phyloP scores from a whole-genome alignment of 2,329 filamentous ascomycete species.

The Apiospora rasikravindrae region DNA sequence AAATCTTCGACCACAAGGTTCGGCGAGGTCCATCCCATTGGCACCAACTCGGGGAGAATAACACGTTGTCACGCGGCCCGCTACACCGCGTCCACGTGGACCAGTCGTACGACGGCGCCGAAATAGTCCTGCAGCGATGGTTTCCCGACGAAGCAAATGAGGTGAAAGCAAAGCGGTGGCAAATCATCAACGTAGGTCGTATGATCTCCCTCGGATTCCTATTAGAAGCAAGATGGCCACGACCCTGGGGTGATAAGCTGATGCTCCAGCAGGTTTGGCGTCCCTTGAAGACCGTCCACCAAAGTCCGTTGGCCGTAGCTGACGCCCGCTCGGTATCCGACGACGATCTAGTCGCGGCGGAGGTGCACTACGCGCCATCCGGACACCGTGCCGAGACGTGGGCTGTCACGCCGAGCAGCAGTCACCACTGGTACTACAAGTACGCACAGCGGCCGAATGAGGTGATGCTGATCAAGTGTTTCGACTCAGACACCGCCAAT shows the following conservation, averaged over 20 bases:
- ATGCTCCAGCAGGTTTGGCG: conserved; percentile 41
- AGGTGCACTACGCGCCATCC: conserved; percentile 18
- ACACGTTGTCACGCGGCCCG: conserved; percentile 37
- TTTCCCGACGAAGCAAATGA: conserved; percentile 46
- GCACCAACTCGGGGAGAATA: not conserved
- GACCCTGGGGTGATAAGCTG: not conserved
- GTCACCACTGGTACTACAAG: conserved; percentile 55
- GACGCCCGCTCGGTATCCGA: conserved; percentile 54
- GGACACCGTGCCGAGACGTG: conserved; percentile 53
- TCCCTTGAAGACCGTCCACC: conserved; percentile 53
- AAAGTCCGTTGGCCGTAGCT: conserved; percentile 57
- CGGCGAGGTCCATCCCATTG: conserved; percentile 33
- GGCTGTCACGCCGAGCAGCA: conserved; percentile 33
- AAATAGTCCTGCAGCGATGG: conserved; percentile 44
- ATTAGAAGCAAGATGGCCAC: not conserved
- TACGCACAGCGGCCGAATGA: conserved; percentile 55
- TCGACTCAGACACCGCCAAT: conserved; percentile 57
- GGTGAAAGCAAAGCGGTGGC: conserved; percentile 48
- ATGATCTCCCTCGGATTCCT: too few species aligned
- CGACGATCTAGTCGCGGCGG: conserved; percentile 50
- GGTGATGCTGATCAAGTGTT: conserved; percentile 63
- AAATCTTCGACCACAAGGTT: conserved; percentile 42
- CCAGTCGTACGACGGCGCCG: conserved; percentile 51
- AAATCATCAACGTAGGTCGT: conserved; percentile 54
- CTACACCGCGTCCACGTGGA: conserved; percentile 60